phyloP scores from a whole-genome alignment of 2,329 filamentous ascomycete genomes.

The Colletotrichum sansevieriae region DNA sequence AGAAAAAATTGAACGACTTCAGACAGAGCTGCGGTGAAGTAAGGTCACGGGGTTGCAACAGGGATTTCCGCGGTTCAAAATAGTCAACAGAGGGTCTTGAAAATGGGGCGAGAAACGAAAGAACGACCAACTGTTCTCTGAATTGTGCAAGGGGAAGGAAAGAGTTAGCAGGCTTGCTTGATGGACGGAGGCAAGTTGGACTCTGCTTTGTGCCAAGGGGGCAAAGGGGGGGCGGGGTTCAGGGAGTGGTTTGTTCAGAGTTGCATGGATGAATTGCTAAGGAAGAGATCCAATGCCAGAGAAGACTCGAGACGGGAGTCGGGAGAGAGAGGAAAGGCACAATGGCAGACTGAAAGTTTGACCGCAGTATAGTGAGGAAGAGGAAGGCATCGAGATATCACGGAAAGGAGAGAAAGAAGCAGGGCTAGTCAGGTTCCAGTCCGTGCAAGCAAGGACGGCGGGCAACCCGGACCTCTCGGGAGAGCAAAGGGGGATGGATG shows the following conservation, averaged over 20 bases:
- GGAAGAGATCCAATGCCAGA: neutral
- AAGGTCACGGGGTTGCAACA: constrained; percentile 12
- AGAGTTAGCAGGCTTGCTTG: constrained; percentile 14
- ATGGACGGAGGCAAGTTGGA: constrained; percentile 25
- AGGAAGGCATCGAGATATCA: too few species aligned
- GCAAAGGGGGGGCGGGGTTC: neutral
- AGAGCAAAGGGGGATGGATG: constrained; percentile 28
- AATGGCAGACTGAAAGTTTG: too few species aligned
- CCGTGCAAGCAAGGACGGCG: constrained; percentile 32
- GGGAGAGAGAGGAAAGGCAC: neutral
- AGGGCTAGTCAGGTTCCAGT: constrained; percentile 23
- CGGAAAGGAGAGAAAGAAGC: neutral
- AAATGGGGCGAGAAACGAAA: constrained; percentile 16
- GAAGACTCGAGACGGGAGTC: neutral
- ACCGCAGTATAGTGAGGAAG: too few species aligned
- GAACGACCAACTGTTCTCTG: constrained; percentile 3
- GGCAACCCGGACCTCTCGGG: constrained; percentile 37
- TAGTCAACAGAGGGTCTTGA: constrained; percentile 15
- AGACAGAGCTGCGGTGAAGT: neutral
- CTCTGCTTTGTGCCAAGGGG: neutral
- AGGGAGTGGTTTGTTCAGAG: neutral
- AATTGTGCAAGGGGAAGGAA: neutral
- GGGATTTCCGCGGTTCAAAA: constrained; percentile 10
- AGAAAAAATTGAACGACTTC: neutral
- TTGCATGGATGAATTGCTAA: constrained; percentile 20